These are phyloP conservation scores for Boletus semigastroideus DNA, from an alignment of 1,284 basidiomycete genomes.

Conservation along the genomic window DNA sequence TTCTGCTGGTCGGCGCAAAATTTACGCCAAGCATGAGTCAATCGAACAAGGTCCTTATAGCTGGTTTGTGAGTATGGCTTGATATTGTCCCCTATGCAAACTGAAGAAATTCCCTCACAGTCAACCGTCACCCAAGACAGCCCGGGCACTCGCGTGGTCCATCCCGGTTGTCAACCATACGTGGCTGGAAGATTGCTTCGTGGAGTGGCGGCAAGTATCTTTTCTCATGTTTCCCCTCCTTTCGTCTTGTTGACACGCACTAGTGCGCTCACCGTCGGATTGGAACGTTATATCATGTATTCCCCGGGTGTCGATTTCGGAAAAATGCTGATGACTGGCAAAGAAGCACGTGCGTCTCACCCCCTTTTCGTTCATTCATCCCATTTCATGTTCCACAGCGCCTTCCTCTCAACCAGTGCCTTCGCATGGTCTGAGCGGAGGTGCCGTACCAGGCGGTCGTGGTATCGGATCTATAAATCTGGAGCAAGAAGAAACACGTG, in stretches of 20 bases:
- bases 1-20: conserved; percentile 70
- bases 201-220: conserved; percentile 55
- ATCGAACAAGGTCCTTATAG: conserved; percentile 76
- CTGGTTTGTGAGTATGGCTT: conserved; percentile 64
- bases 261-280: conserved; percentile 53
- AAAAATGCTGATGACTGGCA: conserved; percentile 47
- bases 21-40: conserved; percentile 81
- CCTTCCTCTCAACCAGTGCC: conserved; percentile 13
- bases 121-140: conserved; percentile 38
- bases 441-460: conserved; percentile 29
- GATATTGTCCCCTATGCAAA: not conserved
- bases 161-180: conserved; percentile 86
- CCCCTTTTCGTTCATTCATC: not conserved
- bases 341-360: conserved; percentile 44
- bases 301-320: conserved; percentile 69
- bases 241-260: not conserved
- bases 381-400: conserved; percentile 1
- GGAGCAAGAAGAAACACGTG: conserved; percentile 30
- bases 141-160: conserved; percentile 74
- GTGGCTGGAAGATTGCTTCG: conserved; percentile 88
- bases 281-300: conserved; percentile 67
- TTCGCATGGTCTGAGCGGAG: conserved; percentile 21
- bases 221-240: not conserved
- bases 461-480: conserved; percentile 27
- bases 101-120: conserved; percentile 7